Base-by-base conservation (phyloP, 345 rosid species). In the Ricinus communis region DNA sequence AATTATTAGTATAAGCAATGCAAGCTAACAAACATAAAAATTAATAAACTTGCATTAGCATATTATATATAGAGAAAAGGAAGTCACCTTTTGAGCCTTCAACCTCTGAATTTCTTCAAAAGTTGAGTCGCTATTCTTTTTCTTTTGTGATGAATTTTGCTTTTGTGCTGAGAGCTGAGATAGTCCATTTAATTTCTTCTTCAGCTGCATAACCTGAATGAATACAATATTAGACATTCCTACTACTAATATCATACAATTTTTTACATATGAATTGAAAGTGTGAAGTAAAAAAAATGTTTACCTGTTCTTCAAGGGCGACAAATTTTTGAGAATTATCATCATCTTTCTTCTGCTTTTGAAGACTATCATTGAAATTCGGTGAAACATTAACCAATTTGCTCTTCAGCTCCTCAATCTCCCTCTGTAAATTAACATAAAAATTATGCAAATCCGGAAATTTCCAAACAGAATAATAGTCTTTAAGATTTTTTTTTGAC, bases 41-140 rank as follows among this genome's bases (percentile, higher is more conserved):
- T 9, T 10, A 56, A 55, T 27, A 45, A n/a, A 53, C 28, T 36
- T 65, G 3, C 21, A 25, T 8, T 21, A 43, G 58, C 53, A 46
- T 22, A 8, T 57, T 5, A 50, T 27, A 5, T 19, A 41, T 5
- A 62, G 56, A 45, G 38, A 40, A n/a, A 51, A 57, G 38, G 21
- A 9, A 46, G 7, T 28, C 53, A 77, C 80, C 80, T 72, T 77
- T 57, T 77, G 80, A 45, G 67, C 80, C 64, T 77, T 77, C 9
- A 77, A 72, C 54, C 69, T 71, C 38, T 72, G 80, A 38, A 77
- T 55, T 43, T 71, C 73, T 60, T 72, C 55, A 16, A 24, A 61
- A 68, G 16, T 43, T 25, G 30, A 38, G 13, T 50, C 66, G 30
- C 60, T 33, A 31, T 7, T 54, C 54, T 59, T 72, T 18, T 62